A percentile compares a stretch with the other conserved stretches of the same genome.
Conservation (phyloP, 208 protist species). For the Borovskyia barvae region DNA sequence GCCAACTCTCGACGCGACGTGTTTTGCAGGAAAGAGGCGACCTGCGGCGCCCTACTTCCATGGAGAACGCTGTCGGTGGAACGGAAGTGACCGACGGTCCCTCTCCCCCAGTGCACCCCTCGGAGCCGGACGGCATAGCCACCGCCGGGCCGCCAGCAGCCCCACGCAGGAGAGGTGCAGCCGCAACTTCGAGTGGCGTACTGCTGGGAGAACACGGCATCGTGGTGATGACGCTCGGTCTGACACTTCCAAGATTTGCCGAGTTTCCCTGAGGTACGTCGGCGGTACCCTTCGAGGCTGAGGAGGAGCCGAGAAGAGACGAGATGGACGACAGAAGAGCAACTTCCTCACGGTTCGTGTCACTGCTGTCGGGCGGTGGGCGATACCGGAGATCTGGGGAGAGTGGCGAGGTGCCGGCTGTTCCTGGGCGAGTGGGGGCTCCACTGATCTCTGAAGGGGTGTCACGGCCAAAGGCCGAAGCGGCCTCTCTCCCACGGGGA, state of each 20-base stretch:
- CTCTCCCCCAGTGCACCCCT: too few relatives aligned
- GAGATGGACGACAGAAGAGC: neutral
- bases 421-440: constrained; percentile 1
- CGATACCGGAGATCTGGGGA: neutral
- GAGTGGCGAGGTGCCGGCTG: constrained; percentile 1
- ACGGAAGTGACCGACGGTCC: too few relatives aligned
- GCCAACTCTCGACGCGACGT: too few relatives aligned
- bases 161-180: neutral
- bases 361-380: too few relatives aligned
- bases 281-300: neutral
- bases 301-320: neutral
- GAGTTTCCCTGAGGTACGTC: neutral
- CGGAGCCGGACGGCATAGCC: too few relatives aligned
- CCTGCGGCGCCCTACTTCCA: too few relatives aligned
- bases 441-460: neutral
- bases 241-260: too few relatives aligned
- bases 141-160: too few relatives aligned
- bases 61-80: too few relatives aligned
- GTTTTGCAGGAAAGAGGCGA: too few relatives aligned
- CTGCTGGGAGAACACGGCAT: neutral
- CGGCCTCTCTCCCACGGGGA: neutral
- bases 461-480: neutral
- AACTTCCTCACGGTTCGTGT: too few relatives aligned
- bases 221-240: neutral
- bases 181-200: neutral